Conservation (phyloP, 2,329 filamentous ascomycete genomes). For the Botrytis hyacinthi region DNA sequence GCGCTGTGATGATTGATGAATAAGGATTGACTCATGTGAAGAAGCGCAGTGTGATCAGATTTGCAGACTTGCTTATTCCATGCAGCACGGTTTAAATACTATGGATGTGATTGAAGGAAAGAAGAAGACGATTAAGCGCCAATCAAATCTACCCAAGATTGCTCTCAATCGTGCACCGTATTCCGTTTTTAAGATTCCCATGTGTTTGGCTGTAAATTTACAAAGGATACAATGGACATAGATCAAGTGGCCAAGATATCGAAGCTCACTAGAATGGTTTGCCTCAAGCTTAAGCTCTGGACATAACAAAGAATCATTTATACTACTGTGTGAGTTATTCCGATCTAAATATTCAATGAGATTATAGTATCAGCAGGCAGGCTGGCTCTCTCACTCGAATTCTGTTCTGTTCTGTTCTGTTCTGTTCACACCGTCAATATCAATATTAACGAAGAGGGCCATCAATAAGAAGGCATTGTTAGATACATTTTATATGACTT, state of each 20-base stretch:
- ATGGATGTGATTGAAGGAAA: conserved; percentile 4
- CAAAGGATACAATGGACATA: conserved; percentile 2
- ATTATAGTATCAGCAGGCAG: not conserved
- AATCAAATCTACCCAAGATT: not conserved
- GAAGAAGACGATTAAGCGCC: not conserved
- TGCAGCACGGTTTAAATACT: not conserved
- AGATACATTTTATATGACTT: conserved; percentile 6
- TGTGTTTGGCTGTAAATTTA: not conserved
- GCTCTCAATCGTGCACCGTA: not conserved
- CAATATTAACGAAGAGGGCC: not conserved
- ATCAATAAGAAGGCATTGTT: not conserved
- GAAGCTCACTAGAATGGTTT: not conserved
- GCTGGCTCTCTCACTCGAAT: not conserved
- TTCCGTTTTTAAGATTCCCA: not conserved
- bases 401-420: not conserved
- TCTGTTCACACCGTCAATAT: not conserved
- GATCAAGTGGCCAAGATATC: conserved; percentile 9
- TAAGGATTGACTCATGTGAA: not conserved
- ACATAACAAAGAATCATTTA: not conserved
- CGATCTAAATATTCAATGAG: not conserved
- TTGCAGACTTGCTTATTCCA: not conserved
- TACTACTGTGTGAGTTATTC: not conserved
- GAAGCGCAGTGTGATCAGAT: conserved; percentile 10
- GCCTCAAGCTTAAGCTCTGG: not conserved
- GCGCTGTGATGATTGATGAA: not conserved